Evolutionary conservation across 306 rosid genomes (phyloP).

Genomic region (Vigna unguiculata): DNA sequence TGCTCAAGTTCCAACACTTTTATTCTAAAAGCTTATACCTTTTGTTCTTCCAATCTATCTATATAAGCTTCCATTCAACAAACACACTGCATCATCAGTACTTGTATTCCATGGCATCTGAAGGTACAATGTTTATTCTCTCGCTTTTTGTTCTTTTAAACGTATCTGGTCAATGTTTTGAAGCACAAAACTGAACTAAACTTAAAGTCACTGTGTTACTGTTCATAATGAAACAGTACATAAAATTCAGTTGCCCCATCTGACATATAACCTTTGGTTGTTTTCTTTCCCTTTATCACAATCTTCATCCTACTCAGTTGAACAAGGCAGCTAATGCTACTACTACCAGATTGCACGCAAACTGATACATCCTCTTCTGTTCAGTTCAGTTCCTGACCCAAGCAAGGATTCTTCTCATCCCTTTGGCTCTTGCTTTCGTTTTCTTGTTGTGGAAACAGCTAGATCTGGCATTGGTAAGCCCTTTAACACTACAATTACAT

Average conservation of each 20-base stretch:
- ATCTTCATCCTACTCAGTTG: slow-evolving; percentile 53
- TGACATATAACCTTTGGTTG: slow-evolving; percentile 59
- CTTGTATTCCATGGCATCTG: slow-evolving; percentile 55
- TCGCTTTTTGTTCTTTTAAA: slow-evolving; percentile 36
- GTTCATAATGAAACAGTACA: slow-evolving; percentile 44
- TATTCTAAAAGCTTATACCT: slow-evolving; percentile 48
- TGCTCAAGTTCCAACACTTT: slow-evolving; percentile 69
- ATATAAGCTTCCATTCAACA: slow-evolving; percentile 57
- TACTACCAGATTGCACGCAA: slow-evolving; percentile 42
- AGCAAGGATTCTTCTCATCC: slow-evolving; percentile 34
- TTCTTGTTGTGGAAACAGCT: slow-evolving; percentile 44
- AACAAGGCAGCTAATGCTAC: slow-evolving; percentile 43
- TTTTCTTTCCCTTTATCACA: slow-evolving; percentile 52
- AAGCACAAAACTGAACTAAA: slow-evolving; percentile 29
- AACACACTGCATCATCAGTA: slow-evolving; percentile 51
- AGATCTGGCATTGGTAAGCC: slow-evolving; percentile 58
- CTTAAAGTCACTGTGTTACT: neutral
- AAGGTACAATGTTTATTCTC: slow-evolving; percentile 60
- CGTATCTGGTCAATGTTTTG: slow-evolving; percentile 30
- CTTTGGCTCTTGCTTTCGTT: slow-evolving; percentile 26
- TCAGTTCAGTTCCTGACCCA: slow-evolving; percentile 31
- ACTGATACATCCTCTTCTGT: slow-evolving; percentile 40
- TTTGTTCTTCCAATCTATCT: slow-evolving; percentile 60
- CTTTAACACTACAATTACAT: slow-evolving; percentile 31
- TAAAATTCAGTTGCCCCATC: slow-evolving; percentile 52